phyloP scores from a whole-genome alignment of 371 early-diverging fungal genomes.

The Saksenaea oblongispora region DNA sequence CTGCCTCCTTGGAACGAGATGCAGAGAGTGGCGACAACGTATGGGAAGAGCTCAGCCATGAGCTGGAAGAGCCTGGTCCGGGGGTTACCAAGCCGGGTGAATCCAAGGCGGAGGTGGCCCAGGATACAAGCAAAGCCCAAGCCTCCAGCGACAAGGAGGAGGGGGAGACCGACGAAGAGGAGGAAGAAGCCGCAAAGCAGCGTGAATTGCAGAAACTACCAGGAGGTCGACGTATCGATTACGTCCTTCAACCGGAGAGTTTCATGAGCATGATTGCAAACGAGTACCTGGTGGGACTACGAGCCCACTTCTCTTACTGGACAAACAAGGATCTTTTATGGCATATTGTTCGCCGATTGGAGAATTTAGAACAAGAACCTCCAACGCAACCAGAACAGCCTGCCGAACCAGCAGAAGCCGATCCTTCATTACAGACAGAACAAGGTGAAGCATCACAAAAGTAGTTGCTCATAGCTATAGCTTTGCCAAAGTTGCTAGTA shows the following conservation, averaged over 20 bases:
- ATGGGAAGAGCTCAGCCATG: conserved; percentile 34
- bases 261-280: conserved; percentile 56
- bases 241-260: conserved; percentile 49
- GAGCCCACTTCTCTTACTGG: conserved; percentile 58
- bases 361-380: conserved; percentile 17
- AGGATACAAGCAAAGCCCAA: conserved; percentile 27
- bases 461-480: background rate
- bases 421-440: background rate
- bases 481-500: too few species aligned
- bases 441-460: background rate
- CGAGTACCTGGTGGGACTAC: conserved; percentile 49
- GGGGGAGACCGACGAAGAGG: conserved; percentile 1
- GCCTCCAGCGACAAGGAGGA: conserved; percentile 8
- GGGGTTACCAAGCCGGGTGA: conserved; percentile 36
- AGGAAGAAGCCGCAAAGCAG: conserved; percentile 13
- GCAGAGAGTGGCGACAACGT: conserved; percentile 13
- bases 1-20: background rate
- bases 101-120: conserved; percentile 31
- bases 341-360: conserved; percentile 48
- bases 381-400: background rate
- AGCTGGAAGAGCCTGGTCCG: conserved; percentile 38
- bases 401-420: background rate
- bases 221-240: conserved; percentile 40
- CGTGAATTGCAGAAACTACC: conserved; percentile 23
- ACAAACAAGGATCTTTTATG: conserved; percentile 53